A percentile compares a stretch with the other conserved stretches of the same genome.
Evolutionary conservation across 345 rosid species (phyloP).

Genomic region (Moricandia arvensis): DNA sequence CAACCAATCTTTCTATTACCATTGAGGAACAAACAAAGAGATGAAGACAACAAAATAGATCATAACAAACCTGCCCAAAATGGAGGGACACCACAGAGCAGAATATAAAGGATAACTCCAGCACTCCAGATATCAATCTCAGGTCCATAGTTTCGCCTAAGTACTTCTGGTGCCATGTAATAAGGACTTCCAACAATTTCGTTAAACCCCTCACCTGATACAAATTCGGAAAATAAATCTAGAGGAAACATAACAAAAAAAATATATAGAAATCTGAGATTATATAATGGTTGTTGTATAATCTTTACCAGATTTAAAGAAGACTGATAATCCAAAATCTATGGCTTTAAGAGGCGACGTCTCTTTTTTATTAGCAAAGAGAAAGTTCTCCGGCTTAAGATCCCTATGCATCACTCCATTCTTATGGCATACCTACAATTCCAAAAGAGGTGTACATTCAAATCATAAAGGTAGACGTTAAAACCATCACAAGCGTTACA

Average conservation of each 20-base stretch:
- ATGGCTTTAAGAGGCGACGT: constrained; percentile 63
- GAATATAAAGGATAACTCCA: constrained; percentile 79
- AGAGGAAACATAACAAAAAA: not conserved
- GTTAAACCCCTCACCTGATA: constrained; percentile 62
- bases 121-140: constrained; percentile 95
- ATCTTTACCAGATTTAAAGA: constrained; percentile 69
- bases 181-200: constrained; percentile 97
- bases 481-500: not conserved
- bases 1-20: not conserved
- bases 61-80: constrained; percentile 81
- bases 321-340: constrained; percentile 82
- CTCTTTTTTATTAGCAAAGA: constrained; percentile 78
- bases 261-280: not conserved
- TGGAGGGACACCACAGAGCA: constrained; percentile 87
- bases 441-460: not conserved
- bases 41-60: not conserved
- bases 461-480: not conserved
- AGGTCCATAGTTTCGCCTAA: constrained; percentile 75
- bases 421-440: constrained; percentile 62
- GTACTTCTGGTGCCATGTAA: constrained; percentile 94
- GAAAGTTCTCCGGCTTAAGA: constrained; percentile 87
- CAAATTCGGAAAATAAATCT: constrained; percentile 10
- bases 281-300: not conserved
- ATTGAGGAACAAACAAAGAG: not conserved
- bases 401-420: constrained; percentile 85